Evolutionary conservation across 139 green algal genomes (phyloP), one percentile per base, ranked within the genome.

Genomic region (Spirogloea muscicola): DNA sequence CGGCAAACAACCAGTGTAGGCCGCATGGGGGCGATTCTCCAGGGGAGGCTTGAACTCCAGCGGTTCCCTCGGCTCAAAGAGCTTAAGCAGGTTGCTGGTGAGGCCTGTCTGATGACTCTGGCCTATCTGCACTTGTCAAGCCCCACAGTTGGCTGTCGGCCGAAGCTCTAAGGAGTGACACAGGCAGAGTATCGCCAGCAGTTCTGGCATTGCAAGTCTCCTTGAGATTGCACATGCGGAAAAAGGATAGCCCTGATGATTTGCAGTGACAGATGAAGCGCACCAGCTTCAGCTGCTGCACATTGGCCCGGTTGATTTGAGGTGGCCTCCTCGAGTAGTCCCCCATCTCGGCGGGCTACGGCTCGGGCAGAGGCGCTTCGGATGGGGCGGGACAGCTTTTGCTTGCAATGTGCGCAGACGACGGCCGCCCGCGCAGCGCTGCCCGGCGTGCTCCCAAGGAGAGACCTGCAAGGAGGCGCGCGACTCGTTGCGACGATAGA

Each of bases 61-160:
- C 0, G 61, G 1, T 31, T 70, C 70, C 4, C 72, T 37, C 25
- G 76, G 76, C 55, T 82, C 69, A 41, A 83, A 83, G 43, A 83
- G 34, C 49, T 71, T 73, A 2, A 83, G 41, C 21, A 83, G 76
- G 39, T 58, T 65, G 2, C 33, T 16, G 0, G 76, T 76, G 7
- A 83, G 61, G 7, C 76, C 76, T 27, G 76, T 80, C 18, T 62
- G 61, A 66, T 80, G 72, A 43, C 62, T 77, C 40, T 79, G 70
- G 5, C 70, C 70, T 31, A 79, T 79, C 67, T 76, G 49, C 5
- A 51, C 43, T 10, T 51, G 43, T 51, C 43, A 51, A 51, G 13
- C 51, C 7, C 51, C 5, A 25, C 7, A n/a, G 34, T 33, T 7
- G 13, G 51, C 5, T 25, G 34, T n/a, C n/a, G 7, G 51, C 9